Conservation (phyloP, 2,329 filamentous ascomycete genomes). For the Cyphellophora europaea region DNA sequence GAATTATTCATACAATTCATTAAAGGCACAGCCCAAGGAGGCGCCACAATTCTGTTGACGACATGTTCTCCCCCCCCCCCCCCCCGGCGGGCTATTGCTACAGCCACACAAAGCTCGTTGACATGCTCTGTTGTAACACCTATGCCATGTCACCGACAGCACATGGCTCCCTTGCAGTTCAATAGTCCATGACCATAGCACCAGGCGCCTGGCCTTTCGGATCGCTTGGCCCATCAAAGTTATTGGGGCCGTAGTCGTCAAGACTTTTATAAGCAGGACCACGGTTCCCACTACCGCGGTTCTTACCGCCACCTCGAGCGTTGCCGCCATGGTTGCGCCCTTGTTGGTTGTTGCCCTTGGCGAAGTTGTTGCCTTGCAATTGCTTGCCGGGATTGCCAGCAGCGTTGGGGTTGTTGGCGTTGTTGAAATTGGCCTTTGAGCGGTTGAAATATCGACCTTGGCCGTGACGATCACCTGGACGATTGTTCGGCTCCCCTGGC, state of each 20-base stretch:
- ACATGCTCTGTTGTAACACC: too few relatives aligned
- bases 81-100: too few relatives aligned
- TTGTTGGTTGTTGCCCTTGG: conserved; percentile 3
- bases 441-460: conserved; percentile 6
- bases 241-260: conserved; percentile 43
- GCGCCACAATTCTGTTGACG: too few relatives aligned
- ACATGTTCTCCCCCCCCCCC: too few relatives aligned
- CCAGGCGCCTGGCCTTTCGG: conserved; percentile 11
- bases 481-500: conserved; percentile 20
- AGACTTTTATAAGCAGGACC: conserved; percentile 54
- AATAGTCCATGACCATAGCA: conserved; percentile 20
- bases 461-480: conserved; percentile 4
- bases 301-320: conserved; percentile 6
- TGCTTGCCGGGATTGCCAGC: background rate
- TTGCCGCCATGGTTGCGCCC: conserved; percentile 6
- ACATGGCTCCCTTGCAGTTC: too few relatives aligned
- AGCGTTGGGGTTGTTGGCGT: conserved; percentile 6
- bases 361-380: conserved; percentile 8
- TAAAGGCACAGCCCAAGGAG: too few relatives aligned
- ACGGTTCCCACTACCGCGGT: conserved; percentile 21
- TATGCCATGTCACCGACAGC: too few relatives aligned
- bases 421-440: conserved; percentile 16
- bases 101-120: too few relatives aligned
- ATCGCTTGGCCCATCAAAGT: conserved; percentile 21
- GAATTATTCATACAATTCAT: too few relatives aligned